Evolutionary conservation across 2,329 filamentous ascomycete genomes (phyloP).

Genomic region (Arachnopeziza araneosa): DNA sequence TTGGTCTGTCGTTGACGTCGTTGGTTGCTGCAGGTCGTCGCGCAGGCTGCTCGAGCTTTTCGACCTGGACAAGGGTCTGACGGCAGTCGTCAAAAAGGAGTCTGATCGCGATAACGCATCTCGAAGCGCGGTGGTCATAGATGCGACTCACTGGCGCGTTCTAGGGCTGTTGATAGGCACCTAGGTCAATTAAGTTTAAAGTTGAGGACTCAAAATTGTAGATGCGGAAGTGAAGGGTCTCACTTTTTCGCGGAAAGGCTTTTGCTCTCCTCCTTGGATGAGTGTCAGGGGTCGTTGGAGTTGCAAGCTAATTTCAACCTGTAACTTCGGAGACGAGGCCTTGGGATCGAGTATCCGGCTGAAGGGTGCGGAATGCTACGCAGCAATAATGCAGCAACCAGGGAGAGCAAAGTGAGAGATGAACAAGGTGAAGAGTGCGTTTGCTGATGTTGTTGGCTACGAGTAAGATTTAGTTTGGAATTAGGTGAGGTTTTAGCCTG

Average conservation of each 20-base stretch:
- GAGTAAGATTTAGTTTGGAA: neutral
- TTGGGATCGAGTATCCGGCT: neutral
- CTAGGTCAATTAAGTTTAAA: neutral
- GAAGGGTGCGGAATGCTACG: neutral
- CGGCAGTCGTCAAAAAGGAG: constrained; percentile 11
- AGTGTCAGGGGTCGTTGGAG: neutral
- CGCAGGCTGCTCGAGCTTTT: constrained; percentile 14
- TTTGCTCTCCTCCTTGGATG: neutral
- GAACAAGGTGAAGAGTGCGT: neutral
- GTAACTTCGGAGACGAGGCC: neutral
- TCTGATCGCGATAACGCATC: constrained; percentile 19
- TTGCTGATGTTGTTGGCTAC: neutral
- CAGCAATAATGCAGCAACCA: neutral
- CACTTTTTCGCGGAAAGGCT: neutral
- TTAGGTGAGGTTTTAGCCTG: neutral
- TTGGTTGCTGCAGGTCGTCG: constrained; percentile 6
- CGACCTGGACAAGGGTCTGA: constrained; percentile 13
- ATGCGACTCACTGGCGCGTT: neutral
- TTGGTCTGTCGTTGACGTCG: constrained; percentile 12
- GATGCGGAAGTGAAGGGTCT: neutral
- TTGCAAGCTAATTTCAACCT: neutral
- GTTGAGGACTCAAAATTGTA: neutral
- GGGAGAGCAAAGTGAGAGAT: neutral
- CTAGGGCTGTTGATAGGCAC: neutral
- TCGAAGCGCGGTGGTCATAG: constrained; percentile 17